These are phyloP conservation scores for Epichloe coenophiala DNA, from an alignment of 2,329 filamentous ascomycete species.

Conservation along the genomic window DNA sequence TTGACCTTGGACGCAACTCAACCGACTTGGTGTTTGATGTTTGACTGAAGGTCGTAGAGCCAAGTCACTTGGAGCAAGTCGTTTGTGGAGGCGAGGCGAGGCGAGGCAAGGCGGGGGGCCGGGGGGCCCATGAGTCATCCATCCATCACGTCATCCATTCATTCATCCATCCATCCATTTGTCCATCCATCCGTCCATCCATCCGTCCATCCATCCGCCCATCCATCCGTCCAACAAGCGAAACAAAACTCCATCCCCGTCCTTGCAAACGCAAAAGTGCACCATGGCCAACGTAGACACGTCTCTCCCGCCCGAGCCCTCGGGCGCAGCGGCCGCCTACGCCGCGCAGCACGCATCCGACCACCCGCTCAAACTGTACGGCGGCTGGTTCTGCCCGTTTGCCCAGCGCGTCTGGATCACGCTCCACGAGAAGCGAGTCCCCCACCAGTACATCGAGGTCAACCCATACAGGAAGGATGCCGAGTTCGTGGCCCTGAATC, in stretches of 20 bases:
- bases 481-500: conserved; percentile 57
- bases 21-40: too few species aligned
- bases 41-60: too few species aligned
- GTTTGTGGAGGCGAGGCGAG: too few species aligned
- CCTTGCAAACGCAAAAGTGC: not conserved
- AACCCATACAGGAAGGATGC: conserved; percentile 65
- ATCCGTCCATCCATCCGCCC: not conserved
- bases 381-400: conserved; percentile 61
- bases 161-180: not conserved
- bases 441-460: conserved; percentile 62
- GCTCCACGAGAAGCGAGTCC: conserved; percentile 58
- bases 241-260: not conserved
- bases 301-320: conserved; percentile 30
- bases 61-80: too few species aligned
- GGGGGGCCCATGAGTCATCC: not conserved
- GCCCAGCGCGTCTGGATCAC: conserved; percentile 63
- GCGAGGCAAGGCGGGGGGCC: too few species aligned
- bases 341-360: conserved; percentile 31
- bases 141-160: not conserved
- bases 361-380: conserved; percentile 51
- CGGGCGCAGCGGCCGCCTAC: conserved; percentile 34
- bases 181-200: not conserved
- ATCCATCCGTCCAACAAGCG: not conserved
- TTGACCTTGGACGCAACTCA: too few species aligned
- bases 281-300: conserved; percentile 35